Conservation (phyloP, 2,329 filamentous ascomycete species). For the Chaetomium globosum region DNA sequence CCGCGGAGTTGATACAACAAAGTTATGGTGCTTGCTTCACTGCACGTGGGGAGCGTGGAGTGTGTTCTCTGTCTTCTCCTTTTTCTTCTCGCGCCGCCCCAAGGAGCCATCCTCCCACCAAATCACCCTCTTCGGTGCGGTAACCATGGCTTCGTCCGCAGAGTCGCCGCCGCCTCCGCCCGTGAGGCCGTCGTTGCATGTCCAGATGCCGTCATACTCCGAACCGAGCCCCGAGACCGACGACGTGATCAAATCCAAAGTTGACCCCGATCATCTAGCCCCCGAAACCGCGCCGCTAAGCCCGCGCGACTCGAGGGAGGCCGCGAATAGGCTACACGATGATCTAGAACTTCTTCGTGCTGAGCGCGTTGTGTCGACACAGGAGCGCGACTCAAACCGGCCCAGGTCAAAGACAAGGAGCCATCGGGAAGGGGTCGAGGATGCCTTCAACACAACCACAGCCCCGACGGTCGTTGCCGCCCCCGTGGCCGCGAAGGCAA, state of each 20-base stretch:
- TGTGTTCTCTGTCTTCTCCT: not conserved
- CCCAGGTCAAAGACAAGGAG: conserved; percentile 41
- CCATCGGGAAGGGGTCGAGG: conserved; percentile 47
- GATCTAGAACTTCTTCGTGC: conserved; percentile 54
- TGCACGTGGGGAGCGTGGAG: not conserved
- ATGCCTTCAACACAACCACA: conserved; percentile 48
- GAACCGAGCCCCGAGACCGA: conserved; percentile 19
- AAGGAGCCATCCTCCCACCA: not conserved
- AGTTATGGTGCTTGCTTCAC: conserved; percentile 17
- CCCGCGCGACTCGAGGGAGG: conserved; percentile 39
- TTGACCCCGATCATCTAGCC: conserved; percentile 28
- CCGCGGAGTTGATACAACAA: conserved; percentile 1
- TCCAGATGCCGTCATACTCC: conserved; percentile 32
- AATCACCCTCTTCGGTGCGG: conserved; percentile 13
- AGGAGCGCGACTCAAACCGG: conserved; percentile 44
- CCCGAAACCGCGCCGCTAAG: conserved; percentile 31
- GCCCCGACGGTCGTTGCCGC: conserved; percentile 10
- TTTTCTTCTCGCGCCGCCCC: not conserved
- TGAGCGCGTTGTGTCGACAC: conserved; percentile 51
- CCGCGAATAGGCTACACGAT: conserved; percentile 48
- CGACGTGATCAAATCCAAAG: conserved; percentile 20
- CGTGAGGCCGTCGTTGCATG: conserved; percentile 28
- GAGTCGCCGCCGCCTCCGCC: conserved; percentile 13
- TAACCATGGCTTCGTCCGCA: conserved; percentile 27
- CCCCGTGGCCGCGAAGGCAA: conserved; percentile 31